A percentile compares a stretch with the other conserved stretches of the same genome.
phyloP scores from a whole-genome alignment of 2,329 filamentous ascomycete species.

The Talaromyces piceae region DNA sequence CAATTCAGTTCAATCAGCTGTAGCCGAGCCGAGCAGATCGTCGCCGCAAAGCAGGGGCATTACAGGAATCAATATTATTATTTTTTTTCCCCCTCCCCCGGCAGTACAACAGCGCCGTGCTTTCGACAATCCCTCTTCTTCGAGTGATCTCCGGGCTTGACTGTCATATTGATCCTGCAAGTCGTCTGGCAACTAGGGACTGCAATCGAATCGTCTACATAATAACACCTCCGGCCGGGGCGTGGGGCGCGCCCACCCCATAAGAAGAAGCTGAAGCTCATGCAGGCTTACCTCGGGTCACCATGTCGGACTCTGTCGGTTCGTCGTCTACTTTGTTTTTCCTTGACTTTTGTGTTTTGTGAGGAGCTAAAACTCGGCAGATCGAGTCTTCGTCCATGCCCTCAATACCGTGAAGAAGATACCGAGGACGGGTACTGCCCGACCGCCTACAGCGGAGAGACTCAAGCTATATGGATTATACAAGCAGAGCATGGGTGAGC shows the following conservation, averaged over 20 bases:
- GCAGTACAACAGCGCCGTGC: not conserved
- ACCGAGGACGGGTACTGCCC: conserved; percentile 80
- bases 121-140: no score
- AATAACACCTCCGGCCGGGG: conserved; percentile 1
- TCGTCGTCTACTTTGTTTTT: conserved; percentile 14
- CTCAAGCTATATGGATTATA: conserved; percentile 95
- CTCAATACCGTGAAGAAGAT: conserved; percentile 99
- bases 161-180: no score
- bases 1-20: not conserved
- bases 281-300: conserved; percentile 25
- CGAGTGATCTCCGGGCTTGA: no score
- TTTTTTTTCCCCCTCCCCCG: not conserved
- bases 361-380: conserved; percentile 43
- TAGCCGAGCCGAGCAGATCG: not conserved
- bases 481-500: conserved; percentile 80
- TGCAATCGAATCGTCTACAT: no score
- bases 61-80: not conserved
- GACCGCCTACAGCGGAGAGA: conserved; percentile 77
- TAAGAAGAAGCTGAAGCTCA: conserved; percentile 24
- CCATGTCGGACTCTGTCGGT: conserved; percentile 43
- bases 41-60: not conserved
- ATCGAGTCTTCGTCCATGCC: conserved; percentile 97
- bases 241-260: conserved; percentile 12
- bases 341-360: not conserved
- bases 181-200: no score